Percentiles rank a stretch among this genome's conserved stretches.
Conservation (phyloP, 1,284 basidiomycete species). For the Anthracocystis walkeri region DNA sequence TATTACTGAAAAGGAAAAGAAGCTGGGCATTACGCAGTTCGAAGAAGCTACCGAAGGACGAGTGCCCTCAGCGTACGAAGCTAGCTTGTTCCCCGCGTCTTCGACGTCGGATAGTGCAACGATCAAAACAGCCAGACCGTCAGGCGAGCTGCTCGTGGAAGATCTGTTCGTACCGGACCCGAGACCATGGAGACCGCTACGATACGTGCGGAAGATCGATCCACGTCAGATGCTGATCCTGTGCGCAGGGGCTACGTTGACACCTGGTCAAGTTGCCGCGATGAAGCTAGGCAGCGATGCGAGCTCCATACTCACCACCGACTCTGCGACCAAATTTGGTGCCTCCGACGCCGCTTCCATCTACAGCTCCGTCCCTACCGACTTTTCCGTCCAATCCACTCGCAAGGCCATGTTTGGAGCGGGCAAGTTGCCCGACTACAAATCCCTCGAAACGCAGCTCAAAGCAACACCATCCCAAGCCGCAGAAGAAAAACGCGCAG, state of each 20-base stretch:
- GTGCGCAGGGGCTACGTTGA: conserved; percentile 54
- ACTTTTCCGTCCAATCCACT: conserved; percentile 35
- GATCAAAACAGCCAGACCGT: conserved; percentile 18
- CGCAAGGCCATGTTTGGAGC: conserved; percentile 41
- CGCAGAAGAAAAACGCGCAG: conserved; percentile 42
- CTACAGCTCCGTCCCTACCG: conserved; percentile 39
- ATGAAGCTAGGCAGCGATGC: conserved; percentile 35
- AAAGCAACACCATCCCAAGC: neutral
- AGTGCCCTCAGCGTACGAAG: conserved; percentile 45
- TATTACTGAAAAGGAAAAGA: conserved; percentile 42
- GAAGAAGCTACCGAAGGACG: conserved; percentile 51
- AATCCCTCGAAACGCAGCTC: conserved; percentile 38
- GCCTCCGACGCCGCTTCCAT: conserved; percentile 22
- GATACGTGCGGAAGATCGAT: conserved; percentile 64
- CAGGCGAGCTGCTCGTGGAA: conserved; percentile 34
- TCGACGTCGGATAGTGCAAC: conserved; percentile 32
- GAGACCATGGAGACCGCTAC: conserved; percentile 59
- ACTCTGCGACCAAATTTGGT: conserved; percentile 3
- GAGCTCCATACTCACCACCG: conserved; percentile 24
- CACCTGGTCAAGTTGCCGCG: conserved; percentile 43
- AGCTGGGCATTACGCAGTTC: conserved; percentile 51
- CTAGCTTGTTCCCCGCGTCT: conserved; percentile 18
- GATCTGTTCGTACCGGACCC: conserved; percentile 66
- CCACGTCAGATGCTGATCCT: conserved; percentile 67
- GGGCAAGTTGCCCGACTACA: conserved; percentile 52